Conservation (phyloP, 23 red algal genomes). For the Agarophyton chilense region DNA sequence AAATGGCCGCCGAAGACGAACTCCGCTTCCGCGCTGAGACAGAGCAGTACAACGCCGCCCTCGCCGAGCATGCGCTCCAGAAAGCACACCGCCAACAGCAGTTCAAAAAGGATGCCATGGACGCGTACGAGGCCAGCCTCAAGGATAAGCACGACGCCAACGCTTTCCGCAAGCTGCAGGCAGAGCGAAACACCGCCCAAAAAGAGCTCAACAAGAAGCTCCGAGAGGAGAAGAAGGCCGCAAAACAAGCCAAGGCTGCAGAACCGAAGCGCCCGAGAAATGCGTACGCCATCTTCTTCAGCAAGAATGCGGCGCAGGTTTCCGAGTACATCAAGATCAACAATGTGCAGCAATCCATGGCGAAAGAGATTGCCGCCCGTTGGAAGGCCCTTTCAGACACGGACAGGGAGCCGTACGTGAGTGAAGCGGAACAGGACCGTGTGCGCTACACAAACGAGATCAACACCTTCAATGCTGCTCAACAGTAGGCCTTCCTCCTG, state of each 20-base stretch:
- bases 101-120: constrained; percentile 22
- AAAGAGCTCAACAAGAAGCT: constrained; percentile 11
- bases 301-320: not conserved
- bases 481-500: not conserved
- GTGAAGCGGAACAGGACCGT: constrained; percentile 38
- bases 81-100: constrained; percentile 8
- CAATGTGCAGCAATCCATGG: not conserved
- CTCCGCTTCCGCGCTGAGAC: constrained; percentile 1
- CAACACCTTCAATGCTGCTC: constrained; percentile 16
- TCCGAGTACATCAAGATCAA: constrained; percentile 6
- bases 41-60: constrained; percentile 2
- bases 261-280: constrained; percentile 29
- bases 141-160: constrained; percentile 10
- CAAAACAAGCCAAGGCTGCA: constrained; percentile 13
- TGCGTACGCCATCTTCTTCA: constrained; percentile 66
- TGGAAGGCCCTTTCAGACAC: constrained; percentile 49
- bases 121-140: not conserved
- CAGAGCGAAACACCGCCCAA: not conserved
- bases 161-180: constrained; percentile 9
- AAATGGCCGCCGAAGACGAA: constrained; percentile 20
- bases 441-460: constrained; percentile 35
- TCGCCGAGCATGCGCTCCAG: not conserved
- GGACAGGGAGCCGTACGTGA: constrained; percentile 21
- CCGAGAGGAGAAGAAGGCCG: constrained; percentile 56
- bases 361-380: constrained; percentile 20